Conservation (phyloP, 2,329 filamentous ascomycete species). For the Neonectria neomacrospora region DNA sequence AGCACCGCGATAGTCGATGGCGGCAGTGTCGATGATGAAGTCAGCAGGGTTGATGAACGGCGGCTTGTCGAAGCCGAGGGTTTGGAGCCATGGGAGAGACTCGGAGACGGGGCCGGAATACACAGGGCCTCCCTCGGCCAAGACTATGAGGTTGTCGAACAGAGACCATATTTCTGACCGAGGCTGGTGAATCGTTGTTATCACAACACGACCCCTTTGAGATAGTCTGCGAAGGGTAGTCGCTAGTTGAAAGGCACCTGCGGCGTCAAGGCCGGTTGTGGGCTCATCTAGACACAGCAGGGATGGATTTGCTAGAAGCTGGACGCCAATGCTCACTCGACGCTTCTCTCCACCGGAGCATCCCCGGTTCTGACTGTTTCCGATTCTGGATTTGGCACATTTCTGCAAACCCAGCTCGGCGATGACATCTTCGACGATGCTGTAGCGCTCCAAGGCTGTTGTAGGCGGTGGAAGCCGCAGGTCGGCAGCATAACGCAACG, state of each 20-base stretch:
- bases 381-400: conserved; percentile 78
- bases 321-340: conserved; percentile 78
- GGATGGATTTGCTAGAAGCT: conserved; percentile 78
- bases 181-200: conserved; percentile 80
- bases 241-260: conserved; percentile 77
- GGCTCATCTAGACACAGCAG: conserved; percentile 81
- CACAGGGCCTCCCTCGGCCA: conserved; percentile 73
- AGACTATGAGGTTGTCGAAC: conserved; percentile 76
- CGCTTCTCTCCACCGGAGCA: conserved; percentile 83
- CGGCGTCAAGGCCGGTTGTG: conserved; percentile 79
- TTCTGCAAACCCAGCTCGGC: conserved; percentile 78
- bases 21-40: conserved; percentile 76
- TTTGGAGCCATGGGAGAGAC: conserved; percentile 71
- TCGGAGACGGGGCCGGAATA: conserved; percentile 69
- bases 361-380: conserved; percentile 74
- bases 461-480: conserved; percentile 73
- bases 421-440: conserved; percentile 78
- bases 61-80: conserved; percentile 68
- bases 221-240: conserved; percentile 74
- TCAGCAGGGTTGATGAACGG: conserved; percentile 81
- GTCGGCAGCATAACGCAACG: conserved; percentile 75
- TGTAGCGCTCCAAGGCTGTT: conserved; percentile 65
- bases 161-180: conserved; percentile 82
- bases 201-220: conserved; percentile 72
- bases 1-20: conserved; percentile 74